A percentile compares a stretch with the other conserved stretches of the same genome.
These are phyloP conservation scores for Canavalia ensiformis DNA, from an alignment of 306 rosid genomes.

Conservation along the genomic window DNA sequence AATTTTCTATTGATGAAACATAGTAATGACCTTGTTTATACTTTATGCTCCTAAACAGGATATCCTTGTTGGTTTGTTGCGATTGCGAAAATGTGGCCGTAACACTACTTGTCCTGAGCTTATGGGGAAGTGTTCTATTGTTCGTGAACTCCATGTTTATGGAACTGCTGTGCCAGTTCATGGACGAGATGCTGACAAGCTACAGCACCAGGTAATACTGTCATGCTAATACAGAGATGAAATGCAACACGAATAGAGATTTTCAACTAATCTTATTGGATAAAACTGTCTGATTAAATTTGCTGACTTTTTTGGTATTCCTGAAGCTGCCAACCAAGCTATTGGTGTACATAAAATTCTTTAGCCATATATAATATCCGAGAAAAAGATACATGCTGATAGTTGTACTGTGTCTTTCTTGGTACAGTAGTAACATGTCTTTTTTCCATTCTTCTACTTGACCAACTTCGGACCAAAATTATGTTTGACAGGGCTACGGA, in stretches of 20 bases:
- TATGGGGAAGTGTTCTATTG: conserved; percentile 85
- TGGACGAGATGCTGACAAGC: conserved; percentile 92
- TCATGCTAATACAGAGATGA: conserved; percentile 32
- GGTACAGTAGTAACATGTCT: background rate
- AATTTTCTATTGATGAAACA: conserved; percentile 23
- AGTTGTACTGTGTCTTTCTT: background rate
- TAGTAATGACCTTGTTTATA: conserved; percentile 31
- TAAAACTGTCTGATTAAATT: conserved; percentile 1
- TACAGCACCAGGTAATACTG: conserved; percentile 90
- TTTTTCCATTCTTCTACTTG: conserved; percentile 6
- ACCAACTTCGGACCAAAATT: conserved; percentile 15
- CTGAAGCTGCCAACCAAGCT: background rate
- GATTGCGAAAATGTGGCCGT: conserved; percentile 86
- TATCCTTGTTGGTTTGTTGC: conserved; percentile 90
- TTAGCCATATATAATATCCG: conserved; percentile 11
- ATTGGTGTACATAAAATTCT: conserved; percentile 10
- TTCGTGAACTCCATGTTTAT: conserved; percentile 97
- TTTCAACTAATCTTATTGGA: conserved; percentile 15
- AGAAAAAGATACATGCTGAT: conserved; percentile 17
- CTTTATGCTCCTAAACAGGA: conserved; percentile 61
- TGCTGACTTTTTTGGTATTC: background rate
- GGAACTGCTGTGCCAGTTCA: conserved; percentile 99
- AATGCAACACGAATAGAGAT: background rate
- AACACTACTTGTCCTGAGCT: conserved; percentile 90
- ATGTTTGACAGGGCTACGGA: conserved; percentile 80